Evolutionary conservation across 202 grass and related monocot genomes (phyloP).

Genomic region (Elaeis oleifera): DNA sequence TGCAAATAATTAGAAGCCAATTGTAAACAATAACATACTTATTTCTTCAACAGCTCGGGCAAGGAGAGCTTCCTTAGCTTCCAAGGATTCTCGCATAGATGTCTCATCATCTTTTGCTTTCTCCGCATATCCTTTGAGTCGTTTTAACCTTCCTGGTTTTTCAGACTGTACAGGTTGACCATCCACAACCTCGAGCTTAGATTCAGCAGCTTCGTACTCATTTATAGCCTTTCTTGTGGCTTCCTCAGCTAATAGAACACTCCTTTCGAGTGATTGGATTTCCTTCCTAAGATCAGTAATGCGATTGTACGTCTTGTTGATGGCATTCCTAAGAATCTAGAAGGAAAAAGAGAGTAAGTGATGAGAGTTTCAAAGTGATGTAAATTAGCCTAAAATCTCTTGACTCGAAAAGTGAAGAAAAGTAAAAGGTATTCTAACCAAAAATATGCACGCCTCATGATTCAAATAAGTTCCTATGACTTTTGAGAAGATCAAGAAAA

Average conservation of each 20-base stretch:
- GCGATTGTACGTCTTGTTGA: constrained; percentile 96
- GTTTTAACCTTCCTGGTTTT: constrained; percentile 71
- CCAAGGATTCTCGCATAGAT: constrained; percentile 47
- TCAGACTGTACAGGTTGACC: constrained; percentile 55
- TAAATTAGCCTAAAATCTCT: background rate
- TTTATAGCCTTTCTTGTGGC: constrained; percentile 37
- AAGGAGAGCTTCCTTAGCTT: constrained; percentile 61
- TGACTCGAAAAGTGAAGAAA: background rate
- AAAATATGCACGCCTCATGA: no score
- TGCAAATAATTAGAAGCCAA: no score
- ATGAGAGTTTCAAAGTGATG: background rate
- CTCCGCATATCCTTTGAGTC: constrained; percentile 54
- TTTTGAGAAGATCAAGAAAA: no score
- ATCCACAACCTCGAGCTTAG: constrained; percentile 60
- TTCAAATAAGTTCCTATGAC: no score
- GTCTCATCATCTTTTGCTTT: constrained; percentile 60
- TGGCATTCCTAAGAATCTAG: constrained; percentile 90
- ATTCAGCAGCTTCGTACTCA: constrained; percentile 75
- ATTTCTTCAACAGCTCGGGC: constrained; percentile 65
- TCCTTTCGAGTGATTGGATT: constrained; percentile 58
- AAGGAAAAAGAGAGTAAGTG: constrained; percentile 5
- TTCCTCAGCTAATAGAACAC: constrained; percentile 58
- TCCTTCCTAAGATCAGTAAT: constrained; percentile 83
- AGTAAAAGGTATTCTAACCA: no score
- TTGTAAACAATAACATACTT: constrained; percentile 36